A percentile compares a stretch with the other conserved stretches of the same genome.
phyloP scores from a whole-genome alignment of 1,284 basidiomycete genomes.

The Leccinum glutinopallens region DNA sequence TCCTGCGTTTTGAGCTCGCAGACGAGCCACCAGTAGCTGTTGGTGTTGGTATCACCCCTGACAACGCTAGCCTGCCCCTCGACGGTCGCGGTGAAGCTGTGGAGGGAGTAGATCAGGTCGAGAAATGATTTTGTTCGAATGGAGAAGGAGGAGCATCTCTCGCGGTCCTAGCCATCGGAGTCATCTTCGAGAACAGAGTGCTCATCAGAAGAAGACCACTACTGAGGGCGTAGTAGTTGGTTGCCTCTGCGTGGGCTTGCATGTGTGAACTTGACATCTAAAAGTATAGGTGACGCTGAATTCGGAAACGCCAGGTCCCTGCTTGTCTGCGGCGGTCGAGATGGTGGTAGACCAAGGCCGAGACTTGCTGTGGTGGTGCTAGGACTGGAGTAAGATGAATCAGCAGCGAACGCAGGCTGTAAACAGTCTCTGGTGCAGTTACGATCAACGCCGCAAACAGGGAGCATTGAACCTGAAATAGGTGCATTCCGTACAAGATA shows the following conservation, averaged over 20 bases:
- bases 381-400: constrained; percentile 44
- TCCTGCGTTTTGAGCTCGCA: constrained; percentile 96
- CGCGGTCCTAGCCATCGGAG: constrained; percentile 65
- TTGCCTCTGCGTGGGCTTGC: constrained; percentile 59
- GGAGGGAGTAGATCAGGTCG: constrained; percentile 85
- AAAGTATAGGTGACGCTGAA: constrained; percentile 93
- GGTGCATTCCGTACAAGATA: constrained; percentile 57
- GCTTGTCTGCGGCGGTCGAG: constrained; percentile 59
- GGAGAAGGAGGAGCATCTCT: constrained; percentile 69
- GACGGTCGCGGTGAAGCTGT: constrained; percentile 93
- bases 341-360: constrained; percentile 52
- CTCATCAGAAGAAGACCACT: constrained; percentile 63
- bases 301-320: constrained; percentile 72
- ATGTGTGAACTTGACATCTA: constrained; percentile 44
- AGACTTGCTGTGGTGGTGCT: constrained; percentile 38
- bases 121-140: constrained; percentile 88
- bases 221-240: constrained; percentile 38
- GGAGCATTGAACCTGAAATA: constrained; percentile 42
- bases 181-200: constrained; percentile 80
- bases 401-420: constrained; percentile 57
- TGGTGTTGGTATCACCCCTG: constrained; percentile 94
- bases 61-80: constrained; percentile 97
- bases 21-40: constrained; percentile 98
- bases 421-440: constrained; percentile 54
- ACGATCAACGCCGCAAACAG: constrained; percentile 47